Base-by-base conservation (phyloP, 2,329 filamentous ascomycete genomes). In the Talaromyces amestolkiae region DNA sequence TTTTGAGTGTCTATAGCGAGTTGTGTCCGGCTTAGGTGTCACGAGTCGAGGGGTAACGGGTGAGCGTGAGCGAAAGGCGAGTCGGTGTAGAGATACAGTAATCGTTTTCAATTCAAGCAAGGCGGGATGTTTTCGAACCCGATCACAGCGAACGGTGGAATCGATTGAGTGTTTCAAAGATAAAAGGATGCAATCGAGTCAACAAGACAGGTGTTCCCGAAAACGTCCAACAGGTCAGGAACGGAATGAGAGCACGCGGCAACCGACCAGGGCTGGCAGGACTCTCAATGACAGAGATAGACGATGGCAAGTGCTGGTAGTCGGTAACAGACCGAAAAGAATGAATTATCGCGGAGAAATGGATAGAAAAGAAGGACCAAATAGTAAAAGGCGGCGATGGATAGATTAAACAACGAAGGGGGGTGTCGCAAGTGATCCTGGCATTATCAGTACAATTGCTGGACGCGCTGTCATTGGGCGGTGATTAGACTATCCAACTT, bases 381-480 rank as follows among this genome's bases (percentile, higher is more conserved):
- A 19, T 13, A 17, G 22, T 17, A 35, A 15, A 7, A 24, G 33
- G 53, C 17, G 6, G 19, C 10, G 33, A 15, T 39, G 33, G 53
- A 37, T 37, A 37, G 53, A 56, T 56, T 56, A 56, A 56, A 11
- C n/a, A 24, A n/a, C n/a, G 53, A 56, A 39, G 53, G 33, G 33
- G 49, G 49, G 15, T 53, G 49, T 39, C 11, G 33, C 53, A 39
- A 56, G 35, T 54, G 51, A 54, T 54, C 51, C 51, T 31, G 35
- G 53, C 31, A 56, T 56, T 56, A 56, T 56, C 53, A 39, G 53
- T 39, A 22, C 53, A 56, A 35, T 31, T 37, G 27, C 27, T 54
- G n/a, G 31, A 11, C 31, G 27, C 4, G n/a, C 11, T 39, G 17
- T 56, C 8, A 56, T 56, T 56, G 53, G 53, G 53, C 33, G 19